These are phyloP conservation scores for Chaetomium cochliodes DNA, from an alignment of 495 filamentous ascomycete species.

Conservation along the genomic window DNA sequence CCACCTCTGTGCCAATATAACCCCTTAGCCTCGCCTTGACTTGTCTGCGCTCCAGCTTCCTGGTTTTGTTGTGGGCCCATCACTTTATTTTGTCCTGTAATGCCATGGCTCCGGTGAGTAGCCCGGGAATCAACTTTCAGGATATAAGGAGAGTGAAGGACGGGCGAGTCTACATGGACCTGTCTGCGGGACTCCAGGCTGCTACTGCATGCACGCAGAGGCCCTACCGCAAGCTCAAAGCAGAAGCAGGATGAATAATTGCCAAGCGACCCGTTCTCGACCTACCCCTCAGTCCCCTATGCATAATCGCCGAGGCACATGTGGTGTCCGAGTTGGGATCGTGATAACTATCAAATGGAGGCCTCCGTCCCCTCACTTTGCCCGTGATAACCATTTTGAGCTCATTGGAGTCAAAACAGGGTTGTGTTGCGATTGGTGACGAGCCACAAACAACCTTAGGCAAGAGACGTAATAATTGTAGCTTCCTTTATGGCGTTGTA, in stretches of 20 bases:
- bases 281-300: background rate
- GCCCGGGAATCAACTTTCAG: background rate
- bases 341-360: background rate
- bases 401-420: background rate
- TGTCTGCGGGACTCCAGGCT: background rate
- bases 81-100: background rate
- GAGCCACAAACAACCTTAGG: background rate
- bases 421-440: background rate
- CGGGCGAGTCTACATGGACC: too few relatives aligned
- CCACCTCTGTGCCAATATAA: conserved; percentile 45
- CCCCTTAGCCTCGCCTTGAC: conserved; percentile 23
- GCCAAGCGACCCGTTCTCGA: background rate
- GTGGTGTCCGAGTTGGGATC: background rate
- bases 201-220: background rate
- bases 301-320: background rate
- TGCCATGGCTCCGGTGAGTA: background rate
- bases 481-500: background rate
- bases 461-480: background rate
- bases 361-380: too few relatives aligned
- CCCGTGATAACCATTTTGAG: too few relatives aligned
- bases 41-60: background rate
- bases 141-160: too few relatives aligned
- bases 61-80: background rate
- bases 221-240: background rate
- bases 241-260: background rate